phyloP scores from a whole-genome alignment of 73 alveolate species.

The Loxodes magnus region DNA sequence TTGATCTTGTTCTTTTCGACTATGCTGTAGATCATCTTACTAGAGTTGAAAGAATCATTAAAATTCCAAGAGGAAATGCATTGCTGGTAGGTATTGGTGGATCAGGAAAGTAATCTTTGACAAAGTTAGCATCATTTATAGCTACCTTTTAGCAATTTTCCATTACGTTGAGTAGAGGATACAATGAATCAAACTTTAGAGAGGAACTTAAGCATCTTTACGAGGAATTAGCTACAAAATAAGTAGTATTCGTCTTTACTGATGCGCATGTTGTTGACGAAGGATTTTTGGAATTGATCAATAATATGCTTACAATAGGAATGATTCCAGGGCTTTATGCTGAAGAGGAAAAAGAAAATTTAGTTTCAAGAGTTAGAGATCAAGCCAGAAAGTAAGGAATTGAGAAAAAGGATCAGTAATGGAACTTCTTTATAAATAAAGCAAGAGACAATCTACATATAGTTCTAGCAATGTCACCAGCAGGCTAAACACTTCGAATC shows the following conservation, averaged over 20 bases:
- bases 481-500: constrained; percentile 88
- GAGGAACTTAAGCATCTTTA: constrained; percentile 91
- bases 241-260: constrained; percentile 94
- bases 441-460: constrained; percentile 93
- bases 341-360: constrained; percentile 93
- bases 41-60: constrained; percentile 92
- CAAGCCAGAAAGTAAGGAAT: constrained; percentile 77
- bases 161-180: constrained; percentile 87
- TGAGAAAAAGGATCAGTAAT: constrained; percentile 80
- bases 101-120: constrained; percentile 84
- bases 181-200: constrained; percentile 95
- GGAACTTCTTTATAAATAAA: constrained; percentile 78
- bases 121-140: constrained; percentile 88
- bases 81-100: constrained; percentile 96
- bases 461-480: constrained; percentile 96
- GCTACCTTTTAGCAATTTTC: constrained; percentile 91
- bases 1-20: constrained; percentile 96
- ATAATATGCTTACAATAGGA: constrained; percentile 98
- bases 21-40: constrained; percentile 93
- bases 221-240: constrained; percentile 76
- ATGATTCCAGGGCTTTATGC: constrained; percentile 97
- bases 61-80: constrained; percentile 95
- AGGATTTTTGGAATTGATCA: constrained; percentile 95
- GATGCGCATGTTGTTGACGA: constrained; percentile 95
- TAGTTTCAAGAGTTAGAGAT: constrained; percentile 71